These are phyloP conservation scores for Arthromyces matolae DNA, from an alignment of 768 basidiomycete genomes.

Conservation along the genomic window DNA sequence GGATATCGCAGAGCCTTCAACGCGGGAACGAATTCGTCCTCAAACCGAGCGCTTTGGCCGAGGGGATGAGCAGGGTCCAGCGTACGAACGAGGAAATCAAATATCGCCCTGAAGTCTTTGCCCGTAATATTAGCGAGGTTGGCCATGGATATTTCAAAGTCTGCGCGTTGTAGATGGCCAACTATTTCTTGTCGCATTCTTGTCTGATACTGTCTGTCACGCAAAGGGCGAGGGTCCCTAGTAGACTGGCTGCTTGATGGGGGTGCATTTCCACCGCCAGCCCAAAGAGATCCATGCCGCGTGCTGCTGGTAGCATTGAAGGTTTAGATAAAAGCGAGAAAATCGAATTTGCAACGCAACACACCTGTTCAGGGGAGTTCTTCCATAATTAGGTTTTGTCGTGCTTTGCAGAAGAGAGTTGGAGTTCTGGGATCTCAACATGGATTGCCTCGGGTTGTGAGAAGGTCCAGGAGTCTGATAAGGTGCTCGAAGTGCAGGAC, in stretches of 20 bases:
- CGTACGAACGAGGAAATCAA: slow-evolving; percentile 67
- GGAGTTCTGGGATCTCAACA: slow-evolving; percentile 62
- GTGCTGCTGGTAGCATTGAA: slow-evolving; percentile 45
- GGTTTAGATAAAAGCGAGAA: slow-evolving; percentile 1
- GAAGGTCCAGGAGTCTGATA: slow-evolving; percentile 36
- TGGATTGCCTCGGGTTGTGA: slow-evolving; percentile 64
- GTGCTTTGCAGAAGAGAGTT: slow-evolving; percentile 71
- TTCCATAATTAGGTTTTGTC: slow-evolving; percentile 60
- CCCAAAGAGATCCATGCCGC: slow-evolving; percentile 76
- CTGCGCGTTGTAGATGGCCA: slow-evolving; percentile 61
- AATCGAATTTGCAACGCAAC: slow-evolving; percentile 19
- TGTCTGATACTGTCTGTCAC: slow-evolving; percentile 68
- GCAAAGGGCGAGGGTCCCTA: slow-evolving; percentile 77
- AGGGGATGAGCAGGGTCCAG: slow-evolving; percentile 70
- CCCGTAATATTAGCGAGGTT: slow-evolving; percentile 75
- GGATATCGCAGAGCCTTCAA: slow-evolving; percentile 82
- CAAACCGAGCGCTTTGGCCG: slow-evolving; percentile 47
- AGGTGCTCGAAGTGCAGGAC: slow-evolving; percentile 63
- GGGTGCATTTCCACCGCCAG: slow-evolving; percentile 46
- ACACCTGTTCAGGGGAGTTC: slow-evolving; percentile 74
- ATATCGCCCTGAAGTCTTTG: slow-evolving; percentile 83
- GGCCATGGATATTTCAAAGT: slow-evolving; percentile 64
- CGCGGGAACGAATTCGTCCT: slow-evolving; percentile 79
- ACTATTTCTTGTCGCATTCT: slow-evolving; percentile 78
- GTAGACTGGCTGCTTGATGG: slow-evolving; percentile 50